Evolutionary conservation across 441 rosid genomes (phyloP).

Genomic region (Jatropha podagrica): DNA sequence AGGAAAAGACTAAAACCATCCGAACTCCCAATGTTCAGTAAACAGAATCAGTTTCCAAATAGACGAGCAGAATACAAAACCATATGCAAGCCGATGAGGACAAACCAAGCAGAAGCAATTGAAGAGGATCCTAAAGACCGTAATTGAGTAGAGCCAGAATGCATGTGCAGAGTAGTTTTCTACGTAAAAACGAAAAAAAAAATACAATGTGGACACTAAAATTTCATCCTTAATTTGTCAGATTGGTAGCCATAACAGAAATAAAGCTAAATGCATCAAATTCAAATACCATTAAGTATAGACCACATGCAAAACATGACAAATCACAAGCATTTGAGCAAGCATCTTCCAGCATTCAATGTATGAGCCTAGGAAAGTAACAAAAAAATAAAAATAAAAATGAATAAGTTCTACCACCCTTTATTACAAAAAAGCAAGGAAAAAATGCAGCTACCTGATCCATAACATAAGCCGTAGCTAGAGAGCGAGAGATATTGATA

Average conservation of each 20-base stretch:
- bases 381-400: not conserved
- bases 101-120: not conserved
- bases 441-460: conserved; percentile 64
- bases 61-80: conserved; percentile 8
- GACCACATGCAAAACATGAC: not conserved
- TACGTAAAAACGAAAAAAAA: not conserved
- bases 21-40: not conserved
- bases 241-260: not conserved
- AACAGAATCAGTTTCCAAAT: not conserved
- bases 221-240: not conserved
- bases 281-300: conserved; percentile 4
- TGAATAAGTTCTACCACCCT: not conserved
- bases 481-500: conserved; percentile 63
- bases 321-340: not conserved
- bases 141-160: not conserved
- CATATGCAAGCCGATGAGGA: not conserved
- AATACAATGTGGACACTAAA: not conserved
- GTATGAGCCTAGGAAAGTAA: not conserved
- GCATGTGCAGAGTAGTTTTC: not conserved
- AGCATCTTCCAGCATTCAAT: not conserved
- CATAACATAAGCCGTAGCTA: conserved; percentile 92
- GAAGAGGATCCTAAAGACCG: not conserved
- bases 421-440: not conserved
- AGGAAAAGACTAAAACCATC: not conserved
- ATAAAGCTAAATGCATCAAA: conserved; percentile 2